Base-by-base conservation (phyloP, 768 basidiomycete genomes). In the Neoboletus subvelutipes region DNA sequence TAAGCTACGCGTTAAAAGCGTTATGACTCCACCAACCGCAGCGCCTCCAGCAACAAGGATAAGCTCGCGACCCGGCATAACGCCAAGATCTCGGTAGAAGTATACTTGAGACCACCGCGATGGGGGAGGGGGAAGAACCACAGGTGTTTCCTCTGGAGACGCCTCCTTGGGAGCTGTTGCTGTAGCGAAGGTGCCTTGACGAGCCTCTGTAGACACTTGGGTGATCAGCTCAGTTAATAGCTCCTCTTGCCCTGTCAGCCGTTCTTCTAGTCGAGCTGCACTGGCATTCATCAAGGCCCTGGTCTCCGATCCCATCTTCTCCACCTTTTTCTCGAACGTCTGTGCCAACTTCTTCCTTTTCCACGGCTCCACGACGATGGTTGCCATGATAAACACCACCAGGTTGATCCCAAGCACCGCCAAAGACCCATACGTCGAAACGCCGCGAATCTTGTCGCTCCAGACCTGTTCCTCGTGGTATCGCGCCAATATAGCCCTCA, bases 401-500 rank as follows among this genome's bases (percentile, higher is more conserved):
- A 98, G 73, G 73, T 99, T 99, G 59, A 96, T 82, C 13, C 85
- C 87, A 24, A 98, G 80, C 52, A 85, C 95, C 6, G 86, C 87
- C 56, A 98, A 76, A 40, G 88, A 89, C 4, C 94, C 95, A 70
- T 98, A 98, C 5, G 97, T 98, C 59, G 92, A 94, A 28, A 90
- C 88, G 64, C 91, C 93, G 36, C 97, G 85, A 57, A 99, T 97
- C 75, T 99, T 99, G 78, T 99, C 96, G 52, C 92, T 94, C 97
- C 97, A 99, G 3, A 98, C 85, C 71, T 99, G 97, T 70, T 99
- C 97, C 74, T 98, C 96, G 75, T 98, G 96, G 72, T 98, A 98
- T 39, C 96, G 82, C 48, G 84, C 86, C 56, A 99, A 81, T 66
- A 98, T 98, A 11, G 83, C 78, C 54, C 86, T 86, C 88, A 96